phyloP scores from a whole-genome alignment of 805 yeast genomes.

The Candida sakaeoensis region DNA sequence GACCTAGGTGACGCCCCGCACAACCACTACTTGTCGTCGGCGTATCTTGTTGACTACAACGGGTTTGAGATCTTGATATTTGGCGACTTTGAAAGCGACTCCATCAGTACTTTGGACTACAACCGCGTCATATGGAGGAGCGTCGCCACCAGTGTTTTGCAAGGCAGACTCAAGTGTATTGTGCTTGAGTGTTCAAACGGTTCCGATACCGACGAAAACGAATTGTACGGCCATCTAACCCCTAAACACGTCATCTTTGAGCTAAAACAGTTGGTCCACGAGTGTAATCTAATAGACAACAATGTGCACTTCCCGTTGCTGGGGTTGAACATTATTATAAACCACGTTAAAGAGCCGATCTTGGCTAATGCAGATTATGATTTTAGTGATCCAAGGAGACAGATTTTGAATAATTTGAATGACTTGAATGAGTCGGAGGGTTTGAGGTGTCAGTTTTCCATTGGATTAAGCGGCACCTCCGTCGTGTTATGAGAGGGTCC shows the following conservation, averaged over 20 bases:
- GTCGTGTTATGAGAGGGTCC: slow-evolving; percentile 18
- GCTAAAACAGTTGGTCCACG: slow-evolving; percentile 28
- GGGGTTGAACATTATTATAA: slow-evolving; percentile 46
- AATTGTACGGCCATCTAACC: slow-evolving; percentile 76
- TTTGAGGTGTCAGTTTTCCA: slow-evolving; percentile 45
- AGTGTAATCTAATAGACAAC: slow-evolving; percentile 10
- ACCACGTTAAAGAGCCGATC: slow-evolving; percentile 47
- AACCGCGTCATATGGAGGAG: slow-evolving; percentile 53
- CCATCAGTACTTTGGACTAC: slow-evolving; percentile 33
- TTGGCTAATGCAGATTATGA: not conserved
- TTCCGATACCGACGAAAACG: slow-evolving; percentile 38
- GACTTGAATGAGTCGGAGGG: slow-evolving; percentile 29
- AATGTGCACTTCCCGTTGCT: slow-evolving; percentile 29
- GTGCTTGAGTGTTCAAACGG: slow-evolving; percentile 71
- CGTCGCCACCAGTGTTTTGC: slow-evolving; percentile 45
- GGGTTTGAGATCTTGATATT: slow-evolving; percentile 47
- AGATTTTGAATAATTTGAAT: slow-evolving; percentile 49
- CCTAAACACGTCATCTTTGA: slow-evolving; percentile 63
- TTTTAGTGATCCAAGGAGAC: slow-evolving; percentile 56
- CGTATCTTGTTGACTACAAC: slow-evolving; percentile 50
- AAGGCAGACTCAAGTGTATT: slow-evolving; percentile 45
- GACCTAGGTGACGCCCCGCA: not conserved
- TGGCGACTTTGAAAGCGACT: slow-evolving; percentile 83
- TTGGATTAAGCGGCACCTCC: slow-evolving; percentile 55
- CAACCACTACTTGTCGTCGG: slow-evolving; percentile 45